Base-by-base conservation (phyloP, 2,329 filamentous ascomycete species). In the Alternaria gansuensis region DNA sequence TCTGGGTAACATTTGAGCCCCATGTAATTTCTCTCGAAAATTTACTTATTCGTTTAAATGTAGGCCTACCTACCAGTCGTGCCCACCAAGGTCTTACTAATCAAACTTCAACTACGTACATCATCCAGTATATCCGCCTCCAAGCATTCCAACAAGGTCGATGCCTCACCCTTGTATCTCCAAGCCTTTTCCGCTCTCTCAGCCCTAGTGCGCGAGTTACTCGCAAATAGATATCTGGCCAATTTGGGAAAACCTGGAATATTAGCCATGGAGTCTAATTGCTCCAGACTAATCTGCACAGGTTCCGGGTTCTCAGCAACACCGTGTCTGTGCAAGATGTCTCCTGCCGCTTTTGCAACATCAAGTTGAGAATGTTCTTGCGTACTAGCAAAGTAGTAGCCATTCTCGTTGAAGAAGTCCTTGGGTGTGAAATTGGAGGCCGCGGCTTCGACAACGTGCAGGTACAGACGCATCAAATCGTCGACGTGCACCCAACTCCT, bases 401-500 rank as follows among this genome's bases (percentile, higher is more conserved):
- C 72, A 31, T 70, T 76, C 23, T 76, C 69, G 1, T 86, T 87
- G 81, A 90, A 91, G 0, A 83, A 84, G 67, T 83, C 84, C 1
- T 29, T 50, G 2, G 62, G 51, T 1, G 55, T 44, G 0, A 7
- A 33, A 4, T 26, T 26, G 11, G 77, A 69, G 1, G 79, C 76
- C 0, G 87, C 87, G 2, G 83, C 84, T 54, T 87, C 82, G 0
- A 84, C 81, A 0, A 90, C 77, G 4, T 81, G 71, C 2, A 84
- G 63, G 56, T 85, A 87, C 0, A 90, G 59, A 0, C 75, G 68
- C 39, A 82, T 83, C 0, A 90, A 74, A 65, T 90, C 88, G 60
- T 89, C 83, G 0, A 90, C 81, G 51, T 88, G 83, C 23, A 78
- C 76, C 74, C 76, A 77, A 52, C 84, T 83, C 82, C 85, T 85